Conservation (phyloP, 2,329 filamentous ascomycete species). For the Ophiocordyceps camponoti-leonardi region DNA sequence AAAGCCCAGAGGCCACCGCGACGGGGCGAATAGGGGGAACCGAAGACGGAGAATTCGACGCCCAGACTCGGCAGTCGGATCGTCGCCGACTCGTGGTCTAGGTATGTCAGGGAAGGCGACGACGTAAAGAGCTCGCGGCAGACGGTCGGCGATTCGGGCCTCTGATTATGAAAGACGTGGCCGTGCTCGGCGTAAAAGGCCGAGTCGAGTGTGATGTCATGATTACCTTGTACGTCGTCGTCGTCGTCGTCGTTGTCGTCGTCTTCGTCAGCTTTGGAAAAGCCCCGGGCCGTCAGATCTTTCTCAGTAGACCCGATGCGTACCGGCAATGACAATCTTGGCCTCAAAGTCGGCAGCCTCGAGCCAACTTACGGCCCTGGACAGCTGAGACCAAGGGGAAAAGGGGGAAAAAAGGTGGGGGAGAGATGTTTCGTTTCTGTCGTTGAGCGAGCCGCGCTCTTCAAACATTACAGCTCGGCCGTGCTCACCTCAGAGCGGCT, state of each 20-base stretch:
- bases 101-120: constrained; percentile 43
- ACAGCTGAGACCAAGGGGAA: constrained; percentile 20
- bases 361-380: constrained; percentile 48
- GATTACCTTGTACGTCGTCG: constrained; percentile 56
- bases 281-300: background rate
- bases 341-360: constrained; percentile 48
- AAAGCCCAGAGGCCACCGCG: constrained; percentile 50
- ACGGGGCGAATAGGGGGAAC: constrained; percentile 48
- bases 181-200: constrained; percentile 39
- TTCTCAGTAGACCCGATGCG: background rate
- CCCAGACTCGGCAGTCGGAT: constrained; percentile 34
- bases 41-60: constrained; percentile 49
- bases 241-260: background rate
- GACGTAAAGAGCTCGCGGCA: constrained; percentile 37
- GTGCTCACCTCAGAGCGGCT: constrained; percentile 30
- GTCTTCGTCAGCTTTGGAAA: too few relatives aligned
- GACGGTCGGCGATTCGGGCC: constrained; percentile 29
- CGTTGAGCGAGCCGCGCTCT: too few relatives aligned
- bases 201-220: constrained; percentile 55
- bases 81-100: constrained; percentile 37
- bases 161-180: constrained; percentile 36
- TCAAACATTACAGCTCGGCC: background rate
- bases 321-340: constrained; percentile 56
- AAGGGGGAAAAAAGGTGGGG: background rate
- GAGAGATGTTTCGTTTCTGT: background rate